Evolutionary conservation across 352 stramenopile genomes (phyloP).

Genomic region (Halophytophthora polymorphica): DNA sequence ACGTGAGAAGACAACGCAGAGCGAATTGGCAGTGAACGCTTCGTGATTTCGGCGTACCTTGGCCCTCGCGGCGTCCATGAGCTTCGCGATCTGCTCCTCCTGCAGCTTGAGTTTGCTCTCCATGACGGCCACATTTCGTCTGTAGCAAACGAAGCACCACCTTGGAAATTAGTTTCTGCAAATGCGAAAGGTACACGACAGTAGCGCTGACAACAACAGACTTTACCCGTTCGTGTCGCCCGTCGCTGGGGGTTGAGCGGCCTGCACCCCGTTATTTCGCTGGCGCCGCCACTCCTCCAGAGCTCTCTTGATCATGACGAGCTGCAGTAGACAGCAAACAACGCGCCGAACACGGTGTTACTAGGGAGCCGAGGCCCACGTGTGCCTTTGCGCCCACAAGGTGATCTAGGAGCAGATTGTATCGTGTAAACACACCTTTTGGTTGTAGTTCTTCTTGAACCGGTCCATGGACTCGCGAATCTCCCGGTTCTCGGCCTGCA

Average conservation of each 20-base stretch:
- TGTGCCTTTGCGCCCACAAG: background rate
- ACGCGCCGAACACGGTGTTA: background rate
- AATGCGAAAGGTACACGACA: background rate
- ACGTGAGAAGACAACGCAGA: background rate
- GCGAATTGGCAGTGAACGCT: background rate
- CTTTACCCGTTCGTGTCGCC: slow-evolving; percentile 16
- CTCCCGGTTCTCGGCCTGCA: slow-evolving; percentile 73
- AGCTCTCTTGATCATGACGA: slow-evolving; percentile 88
- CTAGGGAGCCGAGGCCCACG: background rate
- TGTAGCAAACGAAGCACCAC: slow-evolving; percentile 7
- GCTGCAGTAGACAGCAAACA: slow-evolving; percentile 22
- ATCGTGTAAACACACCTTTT: slow-evolving; percentile 54
- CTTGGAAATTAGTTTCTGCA: slow-evolving; percentile 7
- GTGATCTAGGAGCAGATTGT: background rate
- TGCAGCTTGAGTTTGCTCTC: slow-evolving; percentile 44
- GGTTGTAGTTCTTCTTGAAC: slow-evolving; percentile 86
- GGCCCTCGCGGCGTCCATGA: slow-evolving; percentile 42
- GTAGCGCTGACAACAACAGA: too few species aligned
- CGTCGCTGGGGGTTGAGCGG: slow-evolving; percentile 3
- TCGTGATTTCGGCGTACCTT: slow-evolving; percentile 23
- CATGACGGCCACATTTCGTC: slow-evolving; percentile 13
- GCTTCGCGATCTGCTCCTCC: slow-evolving; percentile 54
- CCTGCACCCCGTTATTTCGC: slow-evolving; percentile 26
- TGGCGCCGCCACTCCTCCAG: slow-evolving; percentile 86
- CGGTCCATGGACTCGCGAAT: slow-evolving; percentile 81